Conservation (phyloP, 1,284 basidiomycete species). For the Pulveroboletus sp. region DNA sequence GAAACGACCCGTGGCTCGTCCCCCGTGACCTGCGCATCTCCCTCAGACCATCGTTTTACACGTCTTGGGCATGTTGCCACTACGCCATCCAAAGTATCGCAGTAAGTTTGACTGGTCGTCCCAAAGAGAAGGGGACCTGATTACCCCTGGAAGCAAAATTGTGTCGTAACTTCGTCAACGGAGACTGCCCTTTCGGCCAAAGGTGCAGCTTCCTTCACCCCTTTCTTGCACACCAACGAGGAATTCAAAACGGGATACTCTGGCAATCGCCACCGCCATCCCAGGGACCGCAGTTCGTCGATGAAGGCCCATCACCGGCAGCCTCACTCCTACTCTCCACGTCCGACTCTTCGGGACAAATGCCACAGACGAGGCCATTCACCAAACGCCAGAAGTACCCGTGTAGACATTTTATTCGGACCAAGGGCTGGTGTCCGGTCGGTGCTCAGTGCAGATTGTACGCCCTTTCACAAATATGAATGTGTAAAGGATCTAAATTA, state of each 20-base stretch:
- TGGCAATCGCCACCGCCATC: not conserved
- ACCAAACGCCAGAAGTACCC: slow-evolving; percentile 34
- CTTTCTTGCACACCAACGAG: slow-evolving; percentile 11
- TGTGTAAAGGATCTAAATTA: slow-evolving; percentile 1
- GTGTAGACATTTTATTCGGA: slow-evolving; percentile 42
- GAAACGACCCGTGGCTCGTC: not conserved
- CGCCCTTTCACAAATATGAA: slow-evolving; percentile 16
- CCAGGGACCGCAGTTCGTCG: slow-evolving; percentile 12
- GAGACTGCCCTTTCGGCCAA: slow-evolving; percentile 26
- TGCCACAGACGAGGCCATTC: slow-evolving; percentile 10
- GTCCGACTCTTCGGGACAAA: slow-evolving; percentile 17
- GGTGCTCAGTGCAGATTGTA: slow-evolving; percentile 46
- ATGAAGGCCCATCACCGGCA: slow-evolving; percentile 13
- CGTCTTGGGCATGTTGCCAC: slow-evolving; percentile 1
- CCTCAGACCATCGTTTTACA: not conserved
- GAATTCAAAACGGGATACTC: not conserved
- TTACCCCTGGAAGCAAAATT: slow-evolving; percentile 23
- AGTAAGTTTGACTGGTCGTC: slow-evolving; percentile 24
- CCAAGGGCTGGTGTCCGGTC: slow-evolving; percentile 43
- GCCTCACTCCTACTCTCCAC: slow-evolving; percentile 24
- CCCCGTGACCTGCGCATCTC: not conserved
- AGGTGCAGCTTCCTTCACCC: slow-evolving; percentile 34
- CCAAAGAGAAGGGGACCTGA: slow-evolving; percentile 2
- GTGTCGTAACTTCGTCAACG: slow-evolving; percentile 28
- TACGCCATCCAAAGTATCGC: slow-evolving; percentile 29